Percentiles rank a stretch among this genome's conserved stretches.
These are phyloP conservation scores for Fusarium sambucinum DNA, from an alignment of 2,329 filamentous ascomycete species.

Conservation along the genomic window DNA sequence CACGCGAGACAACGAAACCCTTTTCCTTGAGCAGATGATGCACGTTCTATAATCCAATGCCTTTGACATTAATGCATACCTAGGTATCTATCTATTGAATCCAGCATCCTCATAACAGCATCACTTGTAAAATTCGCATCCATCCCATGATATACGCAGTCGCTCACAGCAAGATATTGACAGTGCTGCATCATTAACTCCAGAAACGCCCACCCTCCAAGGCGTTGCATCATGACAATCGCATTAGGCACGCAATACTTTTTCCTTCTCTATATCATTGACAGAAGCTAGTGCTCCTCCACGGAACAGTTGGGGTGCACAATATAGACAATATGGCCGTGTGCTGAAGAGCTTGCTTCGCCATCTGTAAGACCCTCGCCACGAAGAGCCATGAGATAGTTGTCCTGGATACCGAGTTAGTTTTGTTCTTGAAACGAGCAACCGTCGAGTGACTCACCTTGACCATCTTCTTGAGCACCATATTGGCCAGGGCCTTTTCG, in stretches of 20 bases:
- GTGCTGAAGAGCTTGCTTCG: slow-evolving; percentile 58
- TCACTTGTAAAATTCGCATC: slow-evolving; percentile 6
- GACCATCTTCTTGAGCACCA: slow-evolving; percentile 95
- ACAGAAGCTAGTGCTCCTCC: slow-evolving; percentile 67
- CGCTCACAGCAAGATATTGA: slow-evolving; percentile 25
- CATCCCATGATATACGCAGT: slow-evolving; percentile 27
- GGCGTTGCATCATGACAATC: slow-evolving; percentile 34
- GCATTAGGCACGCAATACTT: slow-evolving; percentile 7
- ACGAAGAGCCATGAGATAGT: slow-evolving; percentile 85
- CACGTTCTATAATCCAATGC: background rate
- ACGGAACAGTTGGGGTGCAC: slow-evolving; percentile 94
- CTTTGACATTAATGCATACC: slow-evolving; percentile 9
- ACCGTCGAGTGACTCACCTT: slow-evolving; percentile 72
- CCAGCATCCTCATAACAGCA: slow-evolving; percentile 15
- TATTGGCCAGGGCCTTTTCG: slow-evolving; percentile 78
- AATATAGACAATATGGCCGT: slow-evolving; percentile 76
- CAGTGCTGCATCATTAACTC: slow-evolving; percentile 38
- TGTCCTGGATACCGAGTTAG: slow-evolving; percentile 70
- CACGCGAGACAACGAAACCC: too few species aligned
- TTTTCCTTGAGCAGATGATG: background rate
- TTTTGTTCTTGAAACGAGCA: slow-evolving; percentile 11
- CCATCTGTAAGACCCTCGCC: slow-evolving; percentile 68
- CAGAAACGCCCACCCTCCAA: slow-evolving; percentile 37
- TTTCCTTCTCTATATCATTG: background rate
- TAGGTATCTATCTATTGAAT: slow-evolving; percentile 26